These are phyloP conservation scores for Cercospora canescens DNA, from an alignment of 2,329 filamentous ascomycete species.

Conservation along the genomic window DNA sequence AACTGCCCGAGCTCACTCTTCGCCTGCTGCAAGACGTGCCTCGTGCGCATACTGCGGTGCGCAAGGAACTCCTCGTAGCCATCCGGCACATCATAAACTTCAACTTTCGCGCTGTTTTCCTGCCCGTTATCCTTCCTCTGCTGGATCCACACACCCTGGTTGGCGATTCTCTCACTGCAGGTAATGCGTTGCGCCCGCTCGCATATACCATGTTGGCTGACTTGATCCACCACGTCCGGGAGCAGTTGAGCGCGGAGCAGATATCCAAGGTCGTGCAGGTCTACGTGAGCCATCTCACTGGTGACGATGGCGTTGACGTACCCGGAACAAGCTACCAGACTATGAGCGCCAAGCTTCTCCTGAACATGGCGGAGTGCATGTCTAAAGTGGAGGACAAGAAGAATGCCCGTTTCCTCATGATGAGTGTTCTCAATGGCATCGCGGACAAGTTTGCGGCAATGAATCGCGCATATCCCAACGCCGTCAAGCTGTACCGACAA, in stretches of 20 bases:
- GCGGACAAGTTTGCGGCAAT: constrained; percentile 97
- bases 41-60: constrained; percentile 85
- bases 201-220: constrained; percentile 99
- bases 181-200: constrained; percentile 91
- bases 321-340: constrained; percentile 98
- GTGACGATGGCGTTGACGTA: constrained; percentile 64
- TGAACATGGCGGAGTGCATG: constrained; percentile 99
- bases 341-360: constrained; percentile 94
- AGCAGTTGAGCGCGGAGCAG: constrained; percentile 83
- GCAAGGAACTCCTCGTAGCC: constrained; percentile 93
- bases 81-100: constrained; percentile 99
- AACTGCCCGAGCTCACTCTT: constrained; percentile 85
- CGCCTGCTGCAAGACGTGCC: constrained; percentile 91
- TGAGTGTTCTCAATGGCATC: constrained; percentile 97
- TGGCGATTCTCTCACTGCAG: constrained; percentile 92
- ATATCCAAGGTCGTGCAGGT: constrained; percentile 96
- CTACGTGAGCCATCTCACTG: constrained; percentile 93
- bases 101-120: constrained; percentile 93
- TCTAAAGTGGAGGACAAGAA: constrained; percentile 90
- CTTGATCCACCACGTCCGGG: constrained; percentile 93
- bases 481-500: constrained; percentile 84
- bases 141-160: constrained; percentile 92
- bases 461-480: constrained; percentile 94
- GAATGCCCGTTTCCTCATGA: constrained; percentile 90
- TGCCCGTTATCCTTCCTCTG: constrained; percentile 91